Percentiles rank a stretch among this genome's conserved stretches.
These are phyloP conservation scores for Roridomyces roridus DNA, from an alignment of 768 basidiomycete genomes.

Conservation along the genomic window DNA sequence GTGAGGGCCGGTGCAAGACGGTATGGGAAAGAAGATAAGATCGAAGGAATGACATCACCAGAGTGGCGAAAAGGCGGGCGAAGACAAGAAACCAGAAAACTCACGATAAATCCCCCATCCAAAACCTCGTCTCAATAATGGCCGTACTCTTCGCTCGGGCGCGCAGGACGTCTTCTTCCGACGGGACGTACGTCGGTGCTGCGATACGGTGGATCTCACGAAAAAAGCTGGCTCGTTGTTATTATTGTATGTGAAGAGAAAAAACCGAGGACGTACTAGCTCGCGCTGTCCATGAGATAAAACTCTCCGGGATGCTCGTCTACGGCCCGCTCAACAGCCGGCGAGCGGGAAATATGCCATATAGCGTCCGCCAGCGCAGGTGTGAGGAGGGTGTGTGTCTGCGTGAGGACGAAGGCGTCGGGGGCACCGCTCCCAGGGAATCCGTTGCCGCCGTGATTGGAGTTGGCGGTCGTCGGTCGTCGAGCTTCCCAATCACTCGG, in stretches of 20 bases:
- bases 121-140: constrained; percentile 87
- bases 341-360: constrained; percentile 56
- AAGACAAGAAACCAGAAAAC: constrained; percentile 26
- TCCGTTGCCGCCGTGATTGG: too few species aligned
- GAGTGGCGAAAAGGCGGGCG: not conserved
- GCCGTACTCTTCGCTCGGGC: constrained; percentile 89
- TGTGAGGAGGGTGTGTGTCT: constrained; percentile 25
- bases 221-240: constrained; percentile 69
- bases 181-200: constrained; percentile 77
- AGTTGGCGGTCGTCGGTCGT: too few species aligned
- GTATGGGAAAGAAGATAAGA: too few species aligned
- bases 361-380: constrained; percentile 57
- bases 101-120: constrained; percentile 68
- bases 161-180: constrained; percentile 83
- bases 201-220: constrained; percentile 82
- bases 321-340: constrained; percentile 37
- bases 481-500: too few species aligned
- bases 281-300: constrained; percentile 69
- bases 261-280: constrained; percentile 15
- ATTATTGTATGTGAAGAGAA: not conserved
- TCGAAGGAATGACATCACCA: too few species aligned
- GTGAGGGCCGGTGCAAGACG: too few species aligned
- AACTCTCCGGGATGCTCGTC: constrained; percentile 57
- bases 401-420: constrained; percentile 49
- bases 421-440: too few species aligned